These are phyloP conservation scores for Samsoniella hepiali DNA, from an alignment of 2,329 filamentous ascomycete species.

Conservation along the genomic window DNA sequence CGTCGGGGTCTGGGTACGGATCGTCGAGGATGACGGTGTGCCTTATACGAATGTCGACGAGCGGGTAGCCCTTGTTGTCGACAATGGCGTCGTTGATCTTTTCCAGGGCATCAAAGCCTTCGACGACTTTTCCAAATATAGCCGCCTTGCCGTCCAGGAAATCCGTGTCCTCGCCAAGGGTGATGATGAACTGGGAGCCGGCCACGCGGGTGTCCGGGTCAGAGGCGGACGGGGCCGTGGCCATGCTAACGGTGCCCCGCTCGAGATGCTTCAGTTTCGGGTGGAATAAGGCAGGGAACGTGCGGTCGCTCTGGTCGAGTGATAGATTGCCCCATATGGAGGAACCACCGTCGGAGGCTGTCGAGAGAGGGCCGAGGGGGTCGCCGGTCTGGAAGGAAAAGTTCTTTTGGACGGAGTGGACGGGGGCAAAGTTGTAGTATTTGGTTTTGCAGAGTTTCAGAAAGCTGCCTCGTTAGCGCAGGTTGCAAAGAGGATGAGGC, in stretches of 20 bases:
- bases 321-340: conserved; percentile 88
- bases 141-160: conserved; percentile 91
- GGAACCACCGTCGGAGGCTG: conserved; percentile 84
- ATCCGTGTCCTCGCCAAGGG: conserved; percentile 83
- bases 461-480: conserved; percentile 59
- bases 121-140: conserved; percentile 91
- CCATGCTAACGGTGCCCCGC: conserved; percentile 94
- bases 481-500: conserved; percentile 9
- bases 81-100: conserved; percentile 90
- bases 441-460: conserved; percentile 98
- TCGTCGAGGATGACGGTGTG: conserved; percentile 92
- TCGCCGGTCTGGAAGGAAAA: conserved; percentile 97
- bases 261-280: conserved; percentile 85
- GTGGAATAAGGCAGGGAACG: conserved; percentile 80
- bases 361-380: conserved; percentile 79
- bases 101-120: conserved; percentile 90
- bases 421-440: conserved; percentile 96
- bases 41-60: conserved; percentile 92
- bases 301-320: conserved; percentile 62
- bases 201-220: conserved; percentile 81
- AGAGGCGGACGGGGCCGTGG: conserved; percentile 72
- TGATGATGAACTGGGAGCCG: conserved; percentile 91
- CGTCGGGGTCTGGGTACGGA: conserved; percentile 78
- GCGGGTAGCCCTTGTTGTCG: conserved; percentile 78
- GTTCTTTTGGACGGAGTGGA: conserved; percentile 88